phyloP scores from a whole-genome alignment of 768 basidiomycete species.

The Sistotremastrum suecicum region DNA sequence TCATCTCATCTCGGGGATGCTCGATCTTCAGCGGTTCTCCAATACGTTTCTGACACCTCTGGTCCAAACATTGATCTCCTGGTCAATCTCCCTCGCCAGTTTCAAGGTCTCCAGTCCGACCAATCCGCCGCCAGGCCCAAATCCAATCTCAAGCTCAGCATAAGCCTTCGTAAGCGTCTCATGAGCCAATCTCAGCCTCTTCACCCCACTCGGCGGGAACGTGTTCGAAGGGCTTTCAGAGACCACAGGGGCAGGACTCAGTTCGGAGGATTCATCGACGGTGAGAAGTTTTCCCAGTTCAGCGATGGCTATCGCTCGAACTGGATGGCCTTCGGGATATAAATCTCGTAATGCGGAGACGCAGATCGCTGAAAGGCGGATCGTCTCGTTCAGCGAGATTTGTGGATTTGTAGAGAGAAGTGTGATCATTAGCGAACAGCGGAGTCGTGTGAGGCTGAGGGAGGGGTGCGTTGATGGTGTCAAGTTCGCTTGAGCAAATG shows the following conservation, averaged over 20 bases:
- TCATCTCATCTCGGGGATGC: too few relatives aligned
- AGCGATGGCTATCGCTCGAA: constrained; percentile 56
- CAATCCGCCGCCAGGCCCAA: constrained; percentile 62
- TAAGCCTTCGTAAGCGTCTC: constrained; percentile 50
- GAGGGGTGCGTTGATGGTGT: constrained; percentile 65
- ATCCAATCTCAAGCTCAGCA: constrained; percentile 50
- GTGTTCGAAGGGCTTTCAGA: constrained; percentile 3
- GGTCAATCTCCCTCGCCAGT: constrained; percentile 45
- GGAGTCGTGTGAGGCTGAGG: constrained; percentile 57
- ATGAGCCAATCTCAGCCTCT: constrained; percentile 47
- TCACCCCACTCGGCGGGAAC: constrained; percentile 58
- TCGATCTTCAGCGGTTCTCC: constrained; percentile 19
- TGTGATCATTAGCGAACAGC: constrained; percentile 50
- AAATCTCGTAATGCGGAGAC: constrained; percentile 38
- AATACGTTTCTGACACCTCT: constrained; percentile 43
- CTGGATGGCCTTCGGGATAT: constrained; percentile 57
- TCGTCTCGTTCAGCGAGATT: constrained; percentile 44
- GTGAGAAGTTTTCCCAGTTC: constrained; percentile 74
- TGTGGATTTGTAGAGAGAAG: constrained; percentile 29
- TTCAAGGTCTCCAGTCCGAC: constrained; percentile 53
- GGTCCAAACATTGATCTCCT: constrained; percentile 60
- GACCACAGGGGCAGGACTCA: constrained; percentile 5
- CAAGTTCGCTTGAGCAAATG: constrained; percentile 43
- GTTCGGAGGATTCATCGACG: constrained; percentile 56
- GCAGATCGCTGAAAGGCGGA: constrained; percentile 41